Evolutionary conservation across 1,284 basidiomycete species (phyloP).

Genomic region (Irpex sp.): DNA sequence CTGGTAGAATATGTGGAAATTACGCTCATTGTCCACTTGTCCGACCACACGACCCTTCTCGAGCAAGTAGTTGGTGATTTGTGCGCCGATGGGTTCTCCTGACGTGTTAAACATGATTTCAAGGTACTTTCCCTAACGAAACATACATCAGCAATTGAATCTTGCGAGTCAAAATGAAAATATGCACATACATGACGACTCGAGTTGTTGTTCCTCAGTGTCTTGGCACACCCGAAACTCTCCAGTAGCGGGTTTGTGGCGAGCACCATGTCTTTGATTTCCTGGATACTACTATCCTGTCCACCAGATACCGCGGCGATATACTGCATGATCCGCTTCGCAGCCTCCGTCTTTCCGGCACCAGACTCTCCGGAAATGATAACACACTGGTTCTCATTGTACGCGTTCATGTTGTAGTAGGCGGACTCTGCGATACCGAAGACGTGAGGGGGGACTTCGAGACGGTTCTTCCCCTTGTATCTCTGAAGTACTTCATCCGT

Average conservation of each 20-base stretch:
- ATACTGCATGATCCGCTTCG: slow-evolving; percentile 99
- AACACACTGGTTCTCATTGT: slow-evolving; percentile 99
- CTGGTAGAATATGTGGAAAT: slow-evolving; percentile 99
- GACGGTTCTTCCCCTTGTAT: slow-evolving; percentile 96
- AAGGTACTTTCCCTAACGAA: slow-evolving; percentile 88
- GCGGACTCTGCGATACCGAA: slow-evolving; percentile 96
- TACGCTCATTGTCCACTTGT: slow-evolving; percentile 94
- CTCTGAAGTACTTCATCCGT: slow-evolving; percentile 81
- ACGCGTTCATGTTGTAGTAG: slow-evolving; percentile 99
- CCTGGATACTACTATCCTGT: slow-evolving; percentile 83
- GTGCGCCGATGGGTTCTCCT: slow-evolving; percentile 94
- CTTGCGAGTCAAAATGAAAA: slow-evolving; percentile 12
- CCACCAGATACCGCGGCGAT: slow-evolving; percentile 95
- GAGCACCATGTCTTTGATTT: slow-evolving; percentile 99
- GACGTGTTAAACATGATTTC: slow-evolving; percentile 98
- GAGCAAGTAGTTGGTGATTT: slow-evolving; percentile 97
- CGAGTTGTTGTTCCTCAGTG: slow-evolving; percentile 97
- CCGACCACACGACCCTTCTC: slow-evolving; percentile 98
- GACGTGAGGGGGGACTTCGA: slow-evolving; percentile 98
- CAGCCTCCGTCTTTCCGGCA: slow-evolving; percentile 96
- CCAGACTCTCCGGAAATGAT: slow-evolving; percentile 99
- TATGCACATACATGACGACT: slow-evolving; percentile 83
- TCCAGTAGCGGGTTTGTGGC: slow-evolving; percentile 98
- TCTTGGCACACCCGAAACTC: slow-evolving; percentile 99
- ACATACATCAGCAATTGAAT: background rate